phyloP scores from a whole-genome alignment of 2,329 filamentous ascomycete species.

The Chrysoporthe deuterocubensis region DNA sequence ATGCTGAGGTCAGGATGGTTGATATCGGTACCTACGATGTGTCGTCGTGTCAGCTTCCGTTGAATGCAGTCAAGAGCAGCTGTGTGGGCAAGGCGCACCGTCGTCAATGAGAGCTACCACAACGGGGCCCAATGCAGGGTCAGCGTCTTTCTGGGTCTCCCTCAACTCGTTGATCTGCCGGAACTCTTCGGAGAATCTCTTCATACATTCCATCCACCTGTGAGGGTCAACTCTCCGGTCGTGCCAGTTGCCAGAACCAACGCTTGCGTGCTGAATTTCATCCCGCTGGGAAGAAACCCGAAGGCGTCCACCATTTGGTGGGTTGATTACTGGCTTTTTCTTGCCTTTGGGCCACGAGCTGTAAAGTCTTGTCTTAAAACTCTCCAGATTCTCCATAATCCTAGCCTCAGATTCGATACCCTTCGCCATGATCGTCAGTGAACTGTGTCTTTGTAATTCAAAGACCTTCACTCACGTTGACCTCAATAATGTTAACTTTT shows the following conservation, averaged over 20 bases:
- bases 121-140: neutral
- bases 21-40: neutral
- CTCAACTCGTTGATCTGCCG: neutral
- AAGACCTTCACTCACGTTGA: neutral
- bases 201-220: neutral
- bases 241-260: neutral
- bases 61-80: neutral
- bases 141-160: neutral
- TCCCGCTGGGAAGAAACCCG: neutral
- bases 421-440: neutral
- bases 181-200: neutral
- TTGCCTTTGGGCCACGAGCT: neutral
- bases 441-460: neutral
- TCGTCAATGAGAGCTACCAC: conserved; percentile 14
- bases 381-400: neutral
- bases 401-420: neutral
- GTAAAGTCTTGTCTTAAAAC: neutral
- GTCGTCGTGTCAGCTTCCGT: neutral
- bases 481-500: neutral
- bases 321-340: neutral
- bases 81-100: neutral
- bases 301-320: neutral
- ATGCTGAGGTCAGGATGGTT: conserved; percentile 7
- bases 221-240: neutral
- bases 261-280: neutral